Base-by-base conservation (phyloP, 768 basidiomycete species). In the Pholiota molesta region DNA sequence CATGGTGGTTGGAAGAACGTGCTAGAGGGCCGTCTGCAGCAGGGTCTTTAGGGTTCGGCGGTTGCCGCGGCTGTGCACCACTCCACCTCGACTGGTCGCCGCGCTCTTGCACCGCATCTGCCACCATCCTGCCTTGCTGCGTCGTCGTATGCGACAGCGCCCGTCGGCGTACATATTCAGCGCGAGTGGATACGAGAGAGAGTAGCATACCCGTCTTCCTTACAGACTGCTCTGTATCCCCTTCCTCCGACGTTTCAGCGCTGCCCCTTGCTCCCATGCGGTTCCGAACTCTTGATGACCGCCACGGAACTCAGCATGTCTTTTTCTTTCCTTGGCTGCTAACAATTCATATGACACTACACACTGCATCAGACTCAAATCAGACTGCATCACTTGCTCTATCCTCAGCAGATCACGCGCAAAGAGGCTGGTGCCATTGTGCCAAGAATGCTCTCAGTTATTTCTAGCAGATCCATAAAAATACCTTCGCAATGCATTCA, bases 1-100 rank as follows among this genome's bases (percentile, higher is more conserved):
- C 86, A 90, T 88, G 76, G 67, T 77, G 73, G 69, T 69, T 63
- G 53, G 52, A 54, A 52, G 17, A 57, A 51, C 45, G 57, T 60
- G 55, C 47, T 57, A 54, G 52, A 37, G 44, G 54, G 44, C 19
- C 29, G 35, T 37, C 42, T 56, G 59, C 58, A 47, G 59, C 62
- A 57, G 61, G 49, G 54, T 51, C 59, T 61, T 62, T 67, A 62
- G 51, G 57, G 59, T 61, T 68, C 67, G 68, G 68, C 55, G 55
- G 42, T 68, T 69, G 66, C 71, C 68, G 69, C 53, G 26, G 57
- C 57, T 51, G 44, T 33, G 44, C 42, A 44, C 5, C n/a, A 35
- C 31, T 19, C 31, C 57, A 37, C 29, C 29, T 21, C 17, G 13
- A 19, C 55, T n/a, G 33, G 14, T 17, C 16, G 19, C 5, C 7